Conservation (phyloP, 257 asterid genomes). For the Solanum medicagineum region DNA sequence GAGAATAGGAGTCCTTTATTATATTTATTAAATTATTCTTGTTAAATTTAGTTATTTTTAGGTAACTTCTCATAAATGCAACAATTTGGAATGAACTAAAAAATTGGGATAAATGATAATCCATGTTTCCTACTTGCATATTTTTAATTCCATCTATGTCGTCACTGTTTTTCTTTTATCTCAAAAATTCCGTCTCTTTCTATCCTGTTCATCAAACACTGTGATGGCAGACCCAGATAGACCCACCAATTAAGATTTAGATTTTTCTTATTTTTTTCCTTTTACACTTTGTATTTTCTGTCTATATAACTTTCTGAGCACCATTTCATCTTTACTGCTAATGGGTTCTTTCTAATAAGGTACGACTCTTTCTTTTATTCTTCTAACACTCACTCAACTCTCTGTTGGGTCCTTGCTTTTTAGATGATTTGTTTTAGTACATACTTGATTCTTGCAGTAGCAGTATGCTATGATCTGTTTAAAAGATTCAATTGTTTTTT, state of each 20-base stretch:
- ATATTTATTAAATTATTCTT: too few relatives aligned
- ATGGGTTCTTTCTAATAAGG: slow-evolving; percentile 20
- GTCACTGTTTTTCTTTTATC: neutral
- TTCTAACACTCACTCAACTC: neutral
- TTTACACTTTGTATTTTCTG: neutral
- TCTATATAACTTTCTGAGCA: slow-evolving; percentile 2
- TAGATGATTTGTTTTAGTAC: neutral
- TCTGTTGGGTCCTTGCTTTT: neutral
- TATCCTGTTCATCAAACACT: slow-evolving; percentile 3
- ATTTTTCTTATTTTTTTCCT: neutral
- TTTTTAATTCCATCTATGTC: slow-evolving; percentile 7
- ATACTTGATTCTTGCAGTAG: slow-evolving; percentile 4
- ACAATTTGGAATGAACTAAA: neutral
- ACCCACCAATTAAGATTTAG: slow-evolving; percentile 26
- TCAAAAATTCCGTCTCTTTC: neutral
- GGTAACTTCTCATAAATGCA: too few relatives aligned
- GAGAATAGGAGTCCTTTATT: too few relatives aligned
- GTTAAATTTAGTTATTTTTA: too few relatives aligned
- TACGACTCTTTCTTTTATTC: neutral
- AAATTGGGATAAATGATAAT: neutral
- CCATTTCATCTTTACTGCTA: neutral
- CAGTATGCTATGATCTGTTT: slow-evolving; percentile 25
- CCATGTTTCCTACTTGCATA: neutral
- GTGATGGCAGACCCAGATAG: slow-evolving; percentile 17
- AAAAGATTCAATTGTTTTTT: neutral